Percentiles rank a stretch among this genome's conserved stretches.
These are phyloP conservation scores for Myxozyma geophila DNA, from an alignment of 805 yeast genomes.

Conservation along the genomic window DNA sequence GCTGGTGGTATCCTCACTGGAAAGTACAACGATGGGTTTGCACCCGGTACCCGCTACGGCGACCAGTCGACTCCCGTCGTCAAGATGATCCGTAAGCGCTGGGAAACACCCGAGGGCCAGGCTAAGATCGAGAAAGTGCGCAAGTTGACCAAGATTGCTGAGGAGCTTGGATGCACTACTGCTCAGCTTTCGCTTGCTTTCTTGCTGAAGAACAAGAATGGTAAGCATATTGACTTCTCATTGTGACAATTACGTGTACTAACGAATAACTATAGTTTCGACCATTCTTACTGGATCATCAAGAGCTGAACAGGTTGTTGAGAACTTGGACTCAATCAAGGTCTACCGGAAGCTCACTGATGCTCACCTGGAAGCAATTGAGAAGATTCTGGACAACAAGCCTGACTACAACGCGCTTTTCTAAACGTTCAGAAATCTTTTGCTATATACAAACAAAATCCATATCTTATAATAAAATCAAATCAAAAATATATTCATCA, in stretches of 20 bases:
- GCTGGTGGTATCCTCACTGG: slow-evolving; percentile 46
- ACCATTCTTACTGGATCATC: slow-evolving; percentile 45
- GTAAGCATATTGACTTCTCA: not conserved
- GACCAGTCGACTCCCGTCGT: slow-evolving; percentile 23
- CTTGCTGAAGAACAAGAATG: slow-evolving; percentile 42
- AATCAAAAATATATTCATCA: not conserved
- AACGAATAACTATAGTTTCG: slow-evolving; percentile 27
- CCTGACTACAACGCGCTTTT: slow-evolving; percentile 31
- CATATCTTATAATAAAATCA: not conserved
- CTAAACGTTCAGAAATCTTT: not conserved
- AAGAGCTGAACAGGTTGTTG: slow-evolving; percentile 41
- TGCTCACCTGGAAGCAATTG: slow-evolving; percentile 41
- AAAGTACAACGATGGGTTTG: slow-evolving; percentile 42
- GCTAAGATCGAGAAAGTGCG: slow-evolving; percentile 39
- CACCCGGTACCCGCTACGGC: slow-evolving; percentile 39
- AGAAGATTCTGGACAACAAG: slow-evolving; percentile 42
- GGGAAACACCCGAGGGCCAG: slow-evolving; percentile 39
- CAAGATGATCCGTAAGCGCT: slow-evolving; percentile 12
- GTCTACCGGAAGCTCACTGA: slow-evolving; percentile 41
- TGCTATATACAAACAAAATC: not conserved
- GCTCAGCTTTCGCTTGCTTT: slow-evolving; percentile 45
- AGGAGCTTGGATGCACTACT: slow-evolving; percentile 39
- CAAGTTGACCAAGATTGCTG: slow-evolving; percentile 40
- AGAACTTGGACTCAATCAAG: slow-evolving; percentile 43
- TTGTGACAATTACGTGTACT: not conserved